phyloP scores from a whole-genome alignment of 2,329 filamentous ascomycete genomes.

The Paramyrothecium roridum region DNA sequence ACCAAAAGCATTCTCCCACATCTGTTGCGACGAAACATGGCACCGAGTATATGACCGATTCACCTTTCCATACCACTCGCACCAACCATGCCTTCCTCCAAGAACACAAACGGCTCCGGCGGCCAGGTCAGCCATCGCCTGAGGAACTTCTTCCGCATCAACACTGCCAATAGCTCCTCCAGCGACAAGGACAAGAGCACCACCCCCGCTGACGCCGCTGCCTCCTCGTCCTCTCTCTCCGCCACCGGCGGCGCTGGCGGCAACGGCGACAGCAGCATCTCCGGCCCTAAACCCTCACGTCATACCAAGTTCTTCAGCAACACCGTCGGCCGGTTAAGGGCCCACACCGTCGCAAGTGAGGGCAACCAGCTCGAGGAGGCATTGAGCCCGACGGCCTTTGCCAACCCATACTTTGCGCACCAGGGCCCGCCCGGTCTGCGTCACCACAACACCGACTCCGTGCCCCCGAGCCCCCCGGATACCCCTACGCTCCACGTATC shows the following conservation, averaged over 20 bases:
- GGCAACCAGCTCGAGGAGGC: conserved; percentile 86
- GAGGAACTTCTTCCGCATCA: conserved; percentile 71
- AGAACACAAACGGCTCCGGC: conserved; percentile 47
- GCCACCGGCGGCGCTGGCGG: not conserved
- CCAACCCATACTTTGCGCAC: conserved; percentile 96
- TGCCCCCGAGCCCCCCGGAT: conserved; percentile 88
- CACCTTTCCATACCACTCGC: conserved; percentile 8
- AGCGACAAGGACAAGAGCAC: conserved; percentile 40
- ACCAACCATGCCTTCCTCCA: conserved; percentile 48
- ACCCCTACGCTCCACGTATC: conserved; percentile 77
- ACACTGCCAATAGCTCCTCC: conserved; percentile 38
- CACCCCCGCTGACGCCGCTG: conserved; percentile 53
- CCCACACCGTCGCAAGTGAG: conserved; percentile 87
- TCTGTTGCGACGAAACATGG: conserved; percentile 30
- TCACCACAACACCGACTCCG: conserved; percentile 91
- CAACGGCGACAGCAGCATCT: conserved; percentile 10
- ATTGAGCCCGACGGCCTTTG: conserved; percentile 87
- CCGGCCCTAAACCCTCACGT: conserved; percentile 61
- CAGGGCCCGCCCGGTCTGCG: conserved; percentile 90
- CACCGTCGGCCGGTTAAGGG: conserved; percentile 81
- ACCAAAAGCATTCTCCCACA: not conserved
- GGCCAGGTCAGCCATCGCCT: conserved; percentile 66
- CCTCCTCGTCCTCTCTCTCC: conserved; percentile 1
- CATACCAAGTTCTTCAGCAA: conserved; percentile 87
- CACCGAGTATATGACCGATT: conserved; percentile 29